phyloP scores from a whole-genome alignment of 257 asterid species.

The Solanum dulcamara region DNA sequence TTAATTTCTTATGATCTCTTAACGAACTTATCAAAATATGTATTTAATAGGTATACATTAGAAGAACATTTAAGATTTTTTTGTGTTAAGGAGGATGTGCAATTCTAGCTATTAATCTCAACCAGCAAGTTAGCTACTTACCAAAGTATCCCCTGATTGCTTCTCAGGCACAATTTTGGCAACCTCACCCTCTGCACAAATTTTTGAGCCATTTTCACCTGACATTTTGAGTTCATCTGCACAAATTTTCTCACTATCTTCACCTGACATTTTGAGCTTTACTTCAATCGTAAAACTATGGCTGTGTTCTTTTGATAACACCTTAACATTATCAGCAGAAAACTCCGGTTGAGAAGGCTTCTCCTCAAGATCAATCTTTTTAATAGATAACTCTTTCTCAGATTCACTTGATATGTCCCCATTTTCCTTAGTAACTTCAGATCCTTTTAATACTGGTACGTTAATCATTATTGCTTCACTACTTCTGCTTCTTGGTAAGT shows the following conservation, averaged over 20 bases:
- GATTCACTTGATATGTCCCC: conserved; percentile 2
- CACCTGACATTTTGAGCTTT: conserved; percentile 1
- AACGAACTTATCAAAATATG: not conserved
- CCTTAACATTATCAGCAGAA: not conserved
- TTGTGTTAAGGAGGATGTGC: not conserved
- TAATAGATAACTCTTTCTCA: not conserved
- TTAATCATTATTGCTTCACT: conserved; percentile 27
- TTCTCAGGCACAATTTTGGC: conserved; percentile 14
- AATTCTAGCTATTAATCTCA: not conserved
- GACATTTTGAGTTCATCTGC: not conserved
- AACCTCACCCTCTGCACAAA: not conserved
- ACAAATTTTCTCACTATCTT: not conserved
- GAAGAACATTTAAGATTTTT: not conserved
- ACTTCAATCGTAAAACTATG: conserved; percentile 5
- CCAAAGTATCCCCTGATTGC: conserved; percentile 19
- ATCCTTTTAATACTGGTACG: conserved; percentile 6
- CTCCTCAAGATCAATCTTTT: conserved; percentile 3
- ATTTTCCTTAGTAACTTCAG: conserved; percentile 14
- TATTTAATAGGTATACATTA: not conserved
- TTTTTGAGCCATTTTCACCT: not conserved
- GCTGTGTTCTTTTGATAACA: conserved; percentile 8
- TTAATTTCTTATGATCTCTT: not conserved
- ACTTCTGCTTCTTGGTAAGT: conserved; percentile 33
- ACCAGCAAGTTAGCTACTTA: not conserved
- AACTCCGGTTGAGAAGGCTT: conserved; percentile 6